These are phyloP conservation scores for Candida sojae DNA, from an alignment of 1,139 yeast species.

Conservation along the genomic window DNA sequence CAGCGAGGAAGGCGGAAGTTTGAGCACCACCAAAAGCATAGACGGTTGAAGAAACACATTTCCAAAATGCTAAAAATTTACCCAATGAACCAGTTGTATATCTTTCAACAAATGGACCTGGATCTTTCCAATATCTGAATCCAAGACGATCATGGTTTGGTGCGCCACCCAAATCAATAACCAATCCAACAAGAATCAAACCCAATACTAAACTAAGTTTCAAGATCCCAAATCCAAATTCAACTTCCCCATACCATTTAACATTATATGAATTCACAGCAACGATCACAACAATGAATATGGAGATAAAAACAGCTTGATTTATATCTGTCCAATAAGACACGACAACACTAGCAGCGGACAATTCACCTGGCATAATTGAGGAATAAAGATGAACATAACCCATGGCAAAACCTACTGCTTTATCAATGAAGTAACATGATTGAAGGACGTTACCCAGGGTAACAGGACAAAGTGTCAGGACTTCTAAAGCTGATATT, in stretches of 20 bases:
- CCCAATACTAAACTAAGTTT: constrained; percentile 29
- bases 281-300: constrained; percentile 24
- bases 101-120: constrained; percentile 24
- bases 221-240: constrained; percentile 29
- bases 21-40: constrained; percentile 36
- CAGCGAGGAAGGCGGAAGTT: constrained; percentile 44
- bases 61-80: constrained; percentile 29
- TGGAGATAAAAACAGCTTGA: constrained; percentile 27
- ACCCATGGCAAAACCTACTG: constrained; percentile 28
- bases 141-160: constrained; percentile 23
- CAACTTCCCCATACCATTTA: constrained; percentile 34
- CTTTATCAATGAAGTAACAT: constrained; percentile 26
- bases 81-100: constrained; percentile 24
- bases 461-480: constrained; percentile 30
- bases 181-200: constrained; percentile 23
- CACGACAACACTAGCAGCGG: constrained; percentile 28
- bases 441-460: constrained; percentile 27
- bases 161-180: constrained; percentile 36
- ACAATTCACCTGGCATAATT: constrained; percentile 23
- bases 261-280: constrained; percentile 25
- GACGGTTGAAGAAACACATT: constrained; percentile 24
- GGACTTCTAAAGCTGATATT: constrained; percentile 26
- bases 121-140: constrained; percentile 27
- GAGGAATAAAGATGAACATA: constrained; percentile 19
- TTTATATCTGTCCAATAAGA: constrained; percentile 22